Conservation (phyloP, 1,284 basidiomycete genomes). For the Sporisorium sorghi region DNA sequence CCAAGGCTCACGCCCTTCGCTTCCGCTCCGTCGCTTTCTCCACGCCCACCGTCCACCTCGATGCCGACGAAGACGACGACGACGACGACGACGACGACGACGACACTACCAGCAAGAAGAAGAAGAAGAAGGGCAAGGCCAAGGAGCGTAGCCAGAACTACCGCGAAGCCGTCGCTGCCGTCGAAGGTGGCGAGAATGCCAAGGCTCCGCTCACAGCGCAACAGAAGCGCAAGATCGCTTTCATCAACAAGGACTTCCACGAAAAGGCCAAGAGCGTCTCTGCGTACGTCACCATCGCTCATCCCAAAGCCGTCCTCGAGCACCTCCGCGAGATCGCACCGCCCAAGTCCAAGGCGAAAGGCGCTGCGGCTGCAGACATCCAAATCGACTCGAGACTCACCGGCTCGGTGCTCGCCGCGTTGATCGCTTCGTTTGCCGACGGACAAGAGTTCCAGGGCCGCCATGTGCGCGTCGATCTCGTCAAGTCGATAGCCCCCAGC, state of each 20-base stretch:
- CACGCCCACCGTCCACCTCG: slow-evolving; percentile 63
- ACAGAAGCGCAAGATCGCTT: slow-evolving; percentile 93
- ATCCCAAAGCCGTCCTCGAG: slow-evolving; percentile 46
- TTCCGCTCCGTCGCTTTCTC: slow-evolving; percentile 69
- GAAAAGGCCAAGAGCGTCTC: slow-evolving; percentile 62
- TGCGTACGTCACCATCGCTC: slow-evolving; percentile 65
- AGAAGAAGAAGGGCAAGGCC: slow-evolving; percentile 66
- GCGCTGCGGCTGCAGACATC: slow-evolving; percentile 6
- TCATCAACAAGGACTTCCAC: slow-evolving; percentile 82
- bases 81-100: slow-evolving; percentile 49
- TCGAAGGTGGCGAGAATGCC: slow-evolving; percentile 56
- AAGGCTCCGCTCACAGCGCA: slow-evolving; percentile 78
- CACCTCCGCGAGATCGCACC: slow-evolving; percentile 35
- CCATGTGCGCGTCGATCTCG: slow-evolving; percentile 66
- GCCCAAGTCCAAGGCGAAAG: slow-evolving; percentile 36
- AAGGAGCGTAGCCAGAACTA: slow-evolving; percentile 75
- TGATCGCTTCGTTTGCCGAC: slow-evolving; percentile 77
- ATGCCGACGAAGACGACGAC: slow-evolving; percentile 65
- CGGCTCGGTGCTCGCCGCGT: slow-evolving; percentile 75
- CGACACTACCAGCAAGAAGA: slow-evolving; percentile 61
- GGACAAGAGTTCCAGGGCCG: slow-evolving; percentile 80
- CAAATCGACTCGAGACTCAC: slow-evolving; percentile 50
- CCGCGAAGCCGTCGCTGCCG: slow-evolving; percentile 72
- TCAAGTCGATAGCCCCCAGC: slow-evolving; percentile 50
- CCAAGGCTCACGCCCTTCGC: slow-evolving; percentile 60